Percentiles rank a stretch among this genome's conserved stretches.
Evolutionary conservation across 2,329 filamentous ascomycete genomes (phyloP).

Genomic region (Colletotrichum aenigma): DNA sequence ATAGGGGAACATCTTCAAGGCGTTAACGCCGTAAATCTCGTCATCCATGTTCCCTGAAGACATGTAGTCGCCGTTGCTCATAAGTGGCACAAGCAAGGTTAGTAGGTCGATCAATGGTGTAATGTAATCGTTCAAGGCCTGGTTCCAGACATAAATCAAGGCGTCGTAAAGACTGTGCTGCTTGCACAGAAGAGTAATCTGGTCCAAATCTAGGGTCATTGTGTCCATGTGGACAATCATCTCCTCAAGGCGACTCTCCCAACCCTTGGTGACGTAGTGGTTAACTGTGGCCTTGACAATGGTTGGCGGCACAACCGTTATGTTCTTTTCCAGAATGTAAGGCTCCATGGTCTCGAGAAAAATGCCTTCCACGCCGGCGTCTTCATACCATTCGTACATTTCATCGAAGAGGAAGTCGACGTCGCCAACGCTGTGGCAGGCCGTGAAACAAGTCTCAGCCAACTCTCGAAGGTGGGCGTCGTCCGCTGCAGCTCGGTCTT

Average conservation of each 20-base stretch:
- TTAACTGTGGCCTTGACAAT: slow-evolving; percentile 86
- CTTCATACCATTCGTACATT: slow-evolving; percentile 89
- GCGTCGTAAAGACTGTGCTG: slow-evolving; percentile 93
- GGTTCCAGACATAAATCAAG: slow-evolving; percentile 96
- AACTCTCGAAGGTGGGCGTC: slow-evolving; percentile 75
- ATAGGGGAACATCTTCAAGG: slow-evolving; percentile 92
- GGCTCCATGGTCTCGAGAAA: slow-evolving; percentile 91
- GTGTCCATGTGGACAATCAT: slow-evolving; percentile 94
- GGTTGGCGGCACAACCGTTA: slow-evolving; percentile 77
- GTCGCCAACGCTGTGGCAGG: slow-evolving; percentile 79
- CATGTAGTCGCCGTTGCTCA: slow-evolving; percentile 58
- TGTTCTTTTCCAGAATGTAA: slow-evolving; percentile 79
- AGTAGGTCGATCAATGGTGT: slow-evolving; percentile 88
- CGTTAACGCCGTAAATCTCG: slow-evolving; percentile 70
- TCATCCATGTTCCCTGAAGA: slow-evolving; percentile 61
- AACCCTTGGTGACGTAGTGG: slow-evolving; percentile 78
- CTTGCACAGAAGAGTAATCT: slow-evolving; percentile 89
- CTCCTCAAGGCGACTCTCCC: slow-evolving; percentile 83
- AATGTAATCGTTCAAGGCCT: slow-evolving; percentile 85
- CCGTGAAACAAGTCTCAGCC: slow-evolving; percentile 81
- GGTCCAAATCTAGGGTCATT: slow-evolving; percentile 88
- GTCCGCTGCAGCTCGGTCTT: slow-evolving; percentile 46
- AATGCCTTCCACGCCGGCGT: slow-evolving; percentile 71
- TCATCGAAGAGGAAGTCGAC: slow-evolving; percentile 88
- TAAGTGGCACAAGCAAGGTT: slow-evolving; percentile 66